Base-by-base conservation (phyloP, 495 filamentous ascomycete species). In the Aspergillus nanangensis region DNA sequence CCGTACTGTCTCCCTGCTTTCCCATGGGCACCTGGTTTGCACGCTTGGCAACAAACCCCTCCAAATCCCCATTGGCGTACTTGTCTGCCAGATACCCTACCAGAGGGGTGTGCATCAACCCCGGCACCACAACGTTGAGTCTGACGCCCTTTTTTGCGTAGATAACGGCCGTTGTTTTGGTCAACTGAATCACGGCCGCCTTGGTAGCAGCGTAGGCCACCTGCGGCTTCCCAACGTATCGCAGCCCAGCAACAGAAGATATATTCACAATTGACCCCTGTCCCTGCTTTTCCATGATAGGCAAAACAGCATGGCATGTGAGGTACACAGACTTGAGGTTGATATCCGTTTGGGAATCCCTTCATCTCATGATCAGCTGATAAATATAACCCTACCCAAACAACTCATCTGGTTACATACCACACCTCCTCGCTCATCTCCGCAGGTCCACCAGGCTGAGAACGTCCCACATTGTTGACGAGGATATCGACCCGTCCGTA, bases 401-500 rank as follows among this genome's bases (percentile, higher is more conserved):
- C n/a, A n/a, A n/a, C n/a, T n/a, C n/a, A n/a, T n/a, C n/a, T n/a
- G n/a, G n/a, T n/a, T n/a, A n/a, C n/a, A n/a, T n/a, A n/a, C n/a
- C 73, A 79, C 0, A 66, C 50, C 11, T 72, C 64, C 45, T 77
- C 75, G 0, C 22, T 14, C 66, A 79, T 70, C 13, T 61, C 57
- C 7, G 69, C 74, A 2, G 77, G 74, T 37, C 68, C 66, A 0
- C 76, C 77, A 0, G 75, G 69, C 49, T 78, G 66, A 14, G 58
- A 69, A 15, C 54, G 46, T 5, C 76, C 78, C 0, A 80, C 76
- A 45, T 78, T 79, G 50, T 78, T 79, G 10, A 80, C 59, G 4
- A 81, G 63, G 29, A 81, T 76, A 46, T 81, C 77, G 15, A 81
- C 75, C 1, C 76, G 61, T 22, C 72, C 73, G 44, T 79, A 59